Base-by-base conservation (phyloP, 495 filamentous ascomycete genomes). In the Hypoxylon perforatum region DNA sequence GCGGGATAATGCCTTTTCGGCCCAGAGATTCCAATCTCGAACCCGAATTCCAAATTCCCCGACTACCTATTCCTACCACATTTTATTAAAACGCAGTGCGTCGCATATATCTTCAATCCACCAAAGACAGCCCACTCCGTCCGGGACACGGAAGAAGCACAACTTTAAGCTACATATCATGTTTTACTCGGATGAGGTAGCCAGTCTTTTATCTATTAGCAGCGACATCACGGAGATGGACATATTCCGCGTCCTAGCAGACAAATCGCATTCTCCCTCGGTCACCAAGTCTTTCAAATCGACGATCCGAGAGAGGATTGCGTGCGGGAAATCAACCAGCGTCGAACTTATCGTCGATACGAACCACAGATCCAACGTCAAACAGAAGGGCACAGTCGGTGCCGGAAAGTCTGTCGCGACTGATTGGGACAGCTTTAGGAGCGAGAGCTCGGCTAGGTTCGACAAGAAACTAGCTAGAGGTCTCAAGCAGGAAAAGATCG, bases 11-110 rank as follows among this genome's bases (percentile, higher is more conserved):
- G 3, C 0, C 10, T 33, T 61, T 15, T 36, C 36, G 18, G 25
- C 28, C 8, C 48, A 50, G 35, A 61, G 46, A 11, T 48, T 45
- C 21, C 38, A 61, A 12, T 36, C 36, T 42, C 57, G 38, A 19
- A 33, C 45, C 39, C 5, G 21, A 39, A 80, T 65, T 70, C 80
- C 57, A 69, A 80, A 48, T 60, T 68, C 4, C 79, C 78, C 70
- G 75, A 80, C 65, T 5, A 81, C 83, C 2, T 87, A 87, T 69
- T 82, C 83, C 3, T 82, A 80, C 61, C 79, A 85, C 54, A 61
- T 75, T 21, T 66, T 75, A 33, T 57, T 77, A 51, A 60, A 60
- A 25, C 74, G 64, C 23, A 10, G 25, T 21, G 14, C 38, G 12
- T 2, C 54, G 1, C 30, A 56, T 0, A 14, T 39, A 11, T n/a